phyloP scores from a whole-genome alignment of 1,139 yeast genomes.

The Saccharomyces hybrid region DNA sequence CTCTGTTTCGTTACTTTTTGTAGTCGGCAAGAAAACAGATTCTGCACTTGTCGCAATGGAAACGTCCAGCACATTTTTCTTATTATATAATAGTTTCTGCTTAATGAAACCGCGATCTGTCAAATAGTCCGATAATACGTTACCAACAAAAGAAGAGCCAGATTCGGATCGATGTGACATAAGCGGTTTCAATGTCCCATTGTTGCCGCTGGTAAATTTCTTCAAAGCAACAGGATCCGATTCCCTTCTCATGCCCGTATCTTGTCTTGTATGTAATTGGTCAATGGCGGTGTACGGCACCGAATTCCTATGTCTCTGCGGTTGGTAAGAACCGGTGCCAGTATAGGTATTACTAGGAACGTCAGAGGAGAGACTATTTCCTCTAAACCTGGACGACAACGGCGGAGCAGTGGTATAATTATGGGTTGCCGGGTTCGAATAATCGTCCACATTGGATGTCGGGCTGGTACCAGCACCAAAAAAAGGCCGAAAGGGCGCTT shows the following conservation, averaged over 20 bases:
- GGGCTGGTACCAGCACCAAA: neutral
- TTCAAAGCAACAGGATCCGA: neutral
- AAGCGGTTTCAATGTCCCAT: neutral
- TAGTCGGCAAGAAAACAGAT: slow-evolving; percentile 22
- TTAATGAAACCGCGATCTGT: slow-evolving; percentile 9
- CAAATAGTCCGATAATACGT: slow-evolving; percentile 2
- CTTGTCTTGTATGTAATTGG: neutral
- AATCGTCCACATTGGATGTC: neutral
- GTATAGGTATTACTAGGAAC: neutral
- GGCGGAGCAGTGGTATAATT: neutral
- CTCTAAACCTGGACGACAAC: neutral
- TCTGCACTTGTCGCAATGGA: slow-evolving; percentile 22
- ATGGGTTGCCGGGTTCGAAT: neutral
- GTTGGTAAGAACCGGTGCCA: neutral
- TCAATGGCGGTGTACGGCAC: neutral
- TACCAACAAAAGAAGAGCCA: neutral
- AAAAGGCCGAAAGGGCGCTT: neutral
- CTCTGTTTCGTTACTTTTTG: slow-evolving; percentile 5
- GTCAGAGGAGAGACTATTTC: neutral
- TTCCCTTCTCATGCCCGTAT: neutral
- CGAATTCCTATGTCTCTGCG: neutral
- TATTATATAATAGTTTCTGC: slow-evolving; percentile 11
- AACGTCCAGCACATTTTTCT: slow-evolving; percentile 10
- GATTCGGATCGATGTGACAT: neutral
- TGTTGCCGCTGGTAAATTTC: neutral